These are phyloP conservation scores for Nymphaea thermarum DNA, from an alignment of 164 flowering plant species.

Conservation along the genomic window DNA sequence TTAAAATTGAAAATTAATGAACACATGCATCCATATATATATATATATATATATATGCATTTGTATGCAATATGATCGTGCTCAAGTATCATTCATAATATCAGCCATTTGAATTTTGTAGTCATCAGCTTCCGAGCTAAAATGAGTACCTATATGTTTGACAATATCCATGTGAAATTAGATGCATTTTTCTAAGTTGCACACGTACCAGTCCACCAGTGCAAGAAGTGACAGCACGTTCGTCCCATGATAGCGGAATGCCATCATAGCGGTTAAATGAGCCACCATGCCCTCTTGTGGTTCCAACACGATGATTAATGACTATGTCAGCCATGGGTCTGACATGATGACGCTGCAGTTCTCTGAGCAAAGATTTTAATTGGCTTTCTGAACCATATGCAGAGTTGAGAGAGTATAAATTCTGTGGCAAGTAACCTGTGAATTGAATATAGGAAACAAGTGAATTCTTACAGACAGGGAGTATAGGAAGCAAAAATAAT, in stretches of 20 bases:
- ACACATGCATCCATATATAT: too few relatives aligned
- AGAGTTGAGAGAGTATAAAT: constrained; percentile 75
- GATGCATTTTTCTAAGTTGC: background rate
- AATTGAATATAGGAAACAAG: constrained; percentile 3
- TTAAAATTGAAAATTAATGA: too few relatives aligned
- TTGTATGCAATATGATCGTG: too few relatives aligned
- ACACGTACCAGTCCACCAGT: constrained; percentile 78
- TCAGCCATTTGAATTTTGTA: too few relatives aligned
- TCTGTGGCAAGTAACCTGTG: constrained; percentile 84
- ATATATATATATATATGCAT: too few relatives aligned
- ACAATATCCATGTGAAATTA: too few relatives aligned
- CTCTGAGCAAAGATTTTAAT: constrained; percentile 53
- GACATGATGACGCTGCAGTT: constrained; percentile 61
- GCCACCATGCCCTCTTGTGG: constrained; percentile 78
- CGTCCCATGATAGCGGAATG: constrained; percentile 79
- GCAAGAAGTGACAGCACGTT: constrained; percentile 80
- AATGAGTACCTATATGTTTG: too few relatives aligned
- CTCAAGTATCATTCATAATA: too few relatives aligned
- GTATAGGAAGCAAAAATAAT: background rate
- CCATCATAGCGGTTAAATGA: constrained; percentile 89
- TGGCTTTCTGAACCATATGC: constrained; percentile 71
- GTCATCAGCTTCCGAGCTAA: too few relatives aligned
- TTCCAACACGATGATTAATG: constrained; percentile 91
- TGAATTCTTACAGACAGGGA: background rate
- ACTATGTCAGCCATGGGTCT: constrained; percentile 95